Base-by-base conservation (phyloP, 495 filamentous ascomycete genomes). In the Lichenothelia convexa region DNA sequence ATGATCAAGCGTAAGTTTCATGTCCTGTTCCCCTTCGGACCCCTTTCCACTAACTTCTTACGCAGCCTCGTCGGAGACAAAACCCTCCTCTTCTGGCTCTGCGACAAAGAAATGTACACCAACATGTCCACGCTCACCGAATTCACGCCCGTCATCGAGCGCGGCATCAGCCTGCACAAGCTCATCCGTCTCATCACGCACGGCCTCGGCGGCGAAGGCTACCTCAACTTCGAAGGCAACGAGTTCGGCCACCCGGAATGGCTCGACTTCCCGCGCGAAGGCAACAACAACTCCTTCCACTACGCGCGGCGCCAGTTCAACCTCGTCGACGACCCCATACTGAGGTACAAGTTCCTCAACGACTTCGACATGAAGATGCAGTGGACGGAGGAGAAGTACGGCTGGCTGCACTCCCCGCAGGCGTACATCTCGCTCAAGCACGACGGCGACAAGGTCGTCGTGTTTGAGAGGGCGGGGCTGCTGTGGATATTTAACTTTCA, bases 241-340 rank as follows among this genome's bases (percentile, higher is more conserved):
- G 89, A 97, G 56, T 97, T 97, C 56, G 89, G 89, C 1, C 89
- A 97, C 56, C 89, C 89, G 0, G 89, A 97, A 62, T 97, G 89
- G 89, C 82, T 97, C 38, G 89, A 97, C 55, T 97, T 97, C 59
- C 89, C 89, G 8, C 78, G 89, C 21, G 85, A 69, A 42, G 89
- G 91, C 32, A 97, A 97, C 65, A 60, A 78, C 49, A 94, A 95
- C 57, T 86, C 78, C 43, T 97, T 81, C 72, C 89, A 85, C 75
- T 97, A 95, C 56, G 89, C 89, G 2, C 75, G 89, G 2, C 80
- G 89, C 32, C 89, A 93, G 57, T 77, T 93, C 43, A 94, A 97
- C 56, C 70, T 97, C 4, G 75, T 83, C 0, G 83, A 93, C 37
- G 89, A 97, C 58, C 39, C 58, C 5, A 67, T 89, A 3, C 70